These are phyloP conservation scores for Rutidosis leptorrhynchoides DNA, from an alignment of 129 eudicot species.

Conservation along the genomic window DNA sequence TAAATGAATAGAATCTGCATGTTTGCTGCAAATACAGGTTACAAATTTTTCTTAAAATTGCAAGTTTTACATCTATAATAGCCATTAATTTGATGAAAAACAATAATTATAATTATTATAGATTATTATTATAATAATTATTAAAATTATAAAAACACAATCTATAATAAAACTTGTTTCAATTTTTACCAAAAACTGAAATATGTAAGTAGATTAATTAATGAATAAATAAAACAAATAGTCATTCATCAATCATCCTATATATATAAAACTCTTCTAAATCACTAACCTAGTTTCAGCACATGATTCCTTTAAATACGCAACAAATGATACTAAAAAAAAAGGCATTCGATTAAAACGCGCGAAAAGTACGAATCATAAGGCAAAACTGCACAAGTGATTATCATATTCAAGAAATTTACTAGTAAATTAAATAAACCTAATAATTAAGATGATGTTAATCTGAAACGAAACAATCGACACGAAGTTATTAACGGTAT, in stretches of 20 bases:
- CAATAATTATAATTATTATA: no score
- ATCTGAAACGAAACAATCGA: neutral
- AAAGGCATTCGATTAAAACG: neutral
- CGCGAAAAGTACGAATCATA: neutral
- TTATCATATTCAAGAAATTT: neutral
- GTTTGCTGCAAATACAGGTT: neutral
- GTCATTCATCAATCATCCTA: neutral
- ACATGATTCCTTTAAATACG: neutral
- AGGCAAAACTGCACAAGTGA: neutral
- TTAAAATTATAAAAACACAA: no score
- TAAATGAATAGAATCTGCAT: neutral
- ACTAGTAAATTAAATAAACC: slow-evolving; percentile 13
- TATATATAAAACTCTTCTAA: neutral
- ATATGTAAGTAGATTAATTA: no score
- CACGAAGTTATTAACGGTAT: neutral
- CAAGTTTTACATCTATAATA: neutral
- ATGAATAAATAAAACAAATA: no score
- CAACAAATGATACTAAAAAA: neutral
- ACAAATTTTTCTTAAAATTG: neutral
- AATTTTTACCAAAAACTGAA: neutral
- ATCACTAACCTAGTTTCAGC: neutral
- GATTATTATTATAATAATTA: no score
- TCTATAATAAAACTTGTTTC: neutral
- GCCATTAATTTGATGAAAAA: no score
- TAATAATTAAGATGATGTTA: slow-evolving; percentile 4